phyloP scores from a whole-genome alignment of 139 green algal genomes.

The Pseudopediastrum boryanum region DNA sequence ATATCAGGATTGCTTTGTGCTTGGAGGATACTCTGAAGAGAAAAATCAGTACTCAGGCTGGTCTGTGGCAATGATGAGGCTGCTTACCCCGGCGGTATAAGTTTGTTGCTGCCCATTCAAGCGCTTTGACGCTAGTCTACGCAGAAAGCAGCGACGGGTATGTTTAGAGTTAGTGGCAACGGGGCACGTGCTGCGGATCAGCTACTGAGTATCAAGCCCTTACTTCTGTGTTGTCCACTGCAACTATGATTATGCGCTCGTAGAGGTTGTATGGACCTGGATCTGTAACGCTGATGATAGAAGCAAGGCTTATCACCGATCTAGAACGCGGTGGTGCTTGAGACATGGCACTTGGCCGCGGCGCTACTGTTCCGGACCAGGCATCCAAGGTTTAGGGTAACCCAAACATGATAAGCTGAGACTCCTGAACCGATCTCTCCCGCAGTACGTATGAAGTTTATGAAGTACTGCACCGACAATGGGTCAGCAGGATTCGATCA shows the following conservation, averaged over 20 bases:
- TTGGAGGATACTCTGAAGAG: no score
- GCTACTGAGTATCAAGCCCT: background rate
- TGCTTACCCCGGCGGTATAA: background rate
- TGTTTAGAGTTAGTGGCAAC: background rate
- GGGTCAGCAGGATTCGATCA: no score
- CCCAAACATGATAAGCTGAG: no score
- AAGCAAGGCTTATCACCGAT: background rate
- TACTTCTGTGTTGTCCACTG: conserved; percentile 26
- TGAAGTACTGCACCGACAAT: no score
- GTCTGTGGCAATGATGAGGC: background rate
- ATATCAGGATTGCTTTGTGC: no score
- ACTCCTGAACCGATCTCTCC: no score
- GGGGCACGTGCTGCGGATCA: background rate
- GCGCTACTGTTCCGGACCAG: no score
- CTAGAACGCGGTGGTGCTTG: no score
- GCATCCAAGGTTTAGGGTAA: no score
- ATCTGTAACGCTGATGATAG: conserved; percentile 14
- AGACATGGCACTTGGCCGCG: no score
- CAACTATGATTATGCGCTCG: conserved; percentile 11
- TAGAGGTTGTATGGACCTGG: conserved; percentile 1
- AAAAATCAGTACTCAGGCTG: no score
- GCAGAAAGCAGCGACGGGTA: background rate
- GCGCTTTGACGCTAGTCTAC: background rate
- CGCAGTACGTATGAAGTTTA: no score
- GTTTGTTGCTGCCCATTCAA: conserved; percentile 8